Evolutionary conservation across 768 basidiomycete species (phyloP).

Genomic region (Hydnomerulius pinastri): DNA sequence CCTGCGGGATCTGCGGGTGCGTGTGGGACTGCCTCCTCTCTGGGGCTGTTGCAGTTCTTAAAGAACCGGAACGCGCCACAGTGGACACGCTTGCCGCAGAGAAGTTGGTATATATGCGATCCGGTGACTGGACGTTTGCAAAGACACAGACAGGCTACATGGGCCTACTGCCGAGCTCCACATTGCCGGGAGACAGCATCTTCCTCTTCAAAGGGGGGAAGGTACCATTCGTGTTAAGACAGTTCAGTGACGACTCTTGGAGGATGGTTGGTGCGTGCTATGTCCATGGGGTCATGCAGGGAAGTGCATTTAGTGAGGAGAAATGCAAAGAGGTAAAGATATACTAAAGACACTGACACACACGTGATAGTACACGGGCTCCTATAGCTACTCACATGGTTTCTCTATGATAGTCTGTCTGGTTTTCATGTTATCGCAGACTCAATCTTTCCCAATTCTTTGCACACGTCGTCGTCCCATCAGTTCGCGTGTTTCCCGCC

Average conservation of each 20-base stretch:
- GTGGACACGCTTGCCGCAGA: not conserved
- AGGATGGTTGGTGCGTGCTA: not conserved
- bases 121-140: not conserved
- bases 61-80: not conserved
- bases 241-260: not conserved
- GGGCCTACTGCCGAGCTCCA: not conserved
- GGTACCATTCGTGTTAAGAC: not conserved
- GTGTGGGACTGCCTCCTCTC: too few species aligned
- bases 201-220: not conserved
- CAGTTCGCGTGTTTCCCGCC: too few species aligned
- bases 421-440: too few species aligned
- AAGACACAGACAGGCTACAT: not conserved
- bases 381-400: too few species aligned
- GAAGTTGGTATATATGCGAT: not conserved
- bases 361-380: too few species aligned
- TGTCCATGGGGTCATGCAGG: not conserved
- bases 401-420: too few species aligned
- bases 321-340: not conserved
- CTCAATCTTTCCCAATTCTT: too few species aligned
- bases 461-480: too few species aligned
- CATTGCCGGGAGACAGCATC: not conserved
- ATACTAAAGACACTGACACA: not conserved
- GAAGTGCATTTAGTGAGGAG: not conserved
- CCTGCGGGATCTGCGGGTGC: too few species aligned
- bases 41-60: too few species aligned